Percentiles rank a stretch among this genome's conserved stretches.
Evolutionary conservation across 2,329 filamentous ascomycete genomes (phyloP).

Genomic region (Fusarium aywerte): DNA sequence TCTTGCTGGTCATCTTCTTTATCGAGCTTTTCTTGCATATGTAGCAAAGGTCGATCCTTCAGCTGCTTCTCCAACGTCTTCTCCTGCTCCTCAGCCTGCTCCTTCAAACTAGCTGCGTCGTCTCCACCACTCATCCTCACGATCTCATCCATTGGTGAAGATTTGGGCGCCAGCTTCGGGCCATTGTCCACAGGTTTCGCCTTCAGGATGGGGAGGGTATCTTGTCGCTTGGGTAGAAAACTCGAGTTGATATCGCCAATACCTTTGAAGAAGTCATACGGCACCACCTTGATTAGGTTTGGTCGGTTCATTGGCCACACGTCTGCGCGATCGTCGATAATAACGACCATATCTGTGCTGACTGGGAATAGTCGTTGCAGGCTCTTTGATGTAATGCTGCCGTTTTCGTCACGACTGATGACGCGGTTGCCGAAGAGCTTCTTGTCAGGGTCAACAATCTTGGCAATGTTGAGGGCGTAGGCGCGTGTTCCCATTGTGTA

Average conservation of each 20-base stretch:
- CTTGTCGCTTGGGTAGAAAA: constrained; percentile 84
- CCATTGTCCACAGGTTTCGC: constrained; percentile 28
- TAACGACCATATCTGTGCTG: constrained; percentile 98
- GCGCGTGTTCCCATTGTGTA: constrained; percentile 99
- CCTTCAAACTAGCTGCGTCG: constrained; percentile 73
- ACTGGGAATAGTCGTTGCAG: constrained; percentile 92
- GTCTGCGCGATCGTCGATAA: constrained; percentile 96
- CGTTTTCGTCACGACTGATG: constrained; percentile 96
- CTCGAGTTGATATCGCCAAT: constrained; percentile 99
- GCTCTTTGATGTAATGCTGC: constrained; percentile 90
- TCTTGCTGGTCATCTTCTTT: constrained; percentile 69
- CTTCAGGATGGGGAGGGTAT: constrained; percentile 56
- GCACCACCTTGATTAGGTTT: constrained; percentile 93
- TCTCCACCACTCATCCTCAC: constrained; percentile 80
- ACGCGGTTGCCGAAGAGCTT: constrained; percentile 94
- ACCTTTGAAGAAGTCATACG: constrained; percentile 97
- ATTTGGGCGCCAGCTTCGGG: constrained; percentile 41
- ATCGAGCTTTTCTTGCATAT: constrained; percentile 91
- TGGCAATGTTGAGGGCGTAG: constrained; percentile 92
- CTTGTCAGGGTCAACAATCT: constrained; percentile 89
- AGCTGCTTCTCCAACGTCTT: constrained; percentile 89
- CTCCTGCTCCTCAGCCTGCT: constrained; percentile 86
- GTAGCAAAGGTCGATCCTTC: constrained; percentile 86
- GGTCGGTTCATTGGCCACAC: constrained; percentile 92
- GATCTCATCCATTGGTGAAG: constrained; percentile 74